A percentile compares a stretch with the other conserved stretches of the same genome.
phyloP scores from a whole-genome alignment of 768 basidiomycete species.

The Xerocomus potaroensis region DNA sequence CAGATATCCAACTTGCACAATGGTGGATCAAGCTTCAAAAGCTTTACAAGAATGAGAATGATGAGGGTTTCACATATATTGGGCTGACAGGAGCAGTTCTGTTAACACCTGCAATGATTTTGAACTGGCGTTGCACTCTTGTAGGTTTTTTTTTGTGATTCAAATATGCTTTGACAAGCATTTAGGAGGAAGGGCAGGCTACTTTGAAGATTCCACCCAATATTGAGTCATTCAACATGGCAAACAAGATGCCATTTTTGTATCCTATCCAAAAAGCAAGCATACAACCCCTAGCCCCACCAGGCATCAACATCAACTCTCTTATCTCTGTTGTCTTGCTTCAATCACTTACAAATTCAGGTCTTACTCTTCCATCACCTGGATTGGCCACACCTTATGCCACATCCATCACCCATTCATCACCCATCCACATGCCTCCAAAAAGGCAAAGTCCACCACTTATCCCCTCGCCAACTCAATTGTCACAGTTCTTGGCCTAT shows the following conservation, averaged over 20 bases:
- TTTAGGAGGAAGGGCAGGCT: not conserved
- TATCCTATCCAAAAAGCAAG: not conserved
- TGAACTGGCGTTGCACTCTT: constrained; percentile 6
- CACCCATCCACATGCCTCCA: not conserved
- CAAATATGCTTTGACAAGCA: not conserved
- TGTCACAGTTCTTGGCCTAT: not conserved
- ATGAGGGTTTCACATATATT: constrained; percentile 4
- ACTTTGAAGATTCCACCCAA: not conserved
- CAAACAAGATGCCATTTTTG: not conserved
- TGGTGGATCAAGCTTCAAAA: constrained; percentile 8
- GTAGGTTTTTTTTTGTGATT: not conserved
- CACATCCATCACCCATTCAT: not conserved
- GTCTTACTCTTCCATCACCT: not conserved
- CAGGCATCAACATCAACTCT: not conserved
- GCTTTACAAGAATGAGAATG: constrained; percentile 2
- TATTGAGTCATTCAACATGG: not conserved
- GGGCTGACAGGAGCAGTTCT: not conserved
- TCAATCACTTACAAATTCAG: not conserved
- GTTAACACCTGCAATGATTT: constrained; percentile 4
- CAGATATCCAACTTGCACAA: not conserved
- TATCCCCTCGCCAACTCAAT: not conserved
- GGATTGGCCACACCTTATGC: not conserved
- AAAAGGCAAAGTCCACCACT: not conserved
- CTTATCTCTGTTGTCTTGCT: not conserved
- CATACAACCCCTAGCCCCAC: not conserved